Base-by-base conservation (phyloP, 2,329 filamentous ascomycete species). In the Xylaria sp. region DNA sequence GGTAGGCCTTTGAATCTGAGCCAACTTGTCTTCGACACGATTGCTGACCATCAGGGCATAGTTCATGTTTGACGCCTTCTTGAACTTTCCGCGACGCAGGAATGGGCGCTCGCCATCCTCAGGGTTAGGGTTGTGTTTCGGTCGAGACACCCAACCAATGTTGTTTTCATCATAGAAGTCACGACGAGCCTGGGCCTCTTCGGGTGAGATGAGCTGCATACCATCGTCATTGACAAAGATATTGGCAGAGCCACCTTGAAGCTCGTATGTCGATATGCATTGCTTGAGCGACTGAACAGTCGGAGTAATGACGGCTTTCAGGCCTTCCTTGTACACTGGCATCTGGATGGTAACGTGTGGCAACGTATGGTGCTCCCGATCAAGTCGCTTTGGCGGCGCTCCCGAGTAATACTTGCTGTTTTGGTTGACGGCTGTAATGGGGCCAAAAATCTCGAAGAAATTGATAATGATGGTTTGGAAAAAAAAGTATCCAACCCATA, bases 21-120 rank as follows among this genome's bases (percentile, higher is more conserved):
- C 78, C 3, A 93, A 83, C 80, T 89, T 91, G 58, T 93, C 91
- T 77, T 93, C 91, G 39, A 93, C 89, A 72, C 86, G 87, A 80
- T 86, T 89, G 34, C 88, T 90, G 67, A 91, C 84, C 84, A 90
- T 89, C 68, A 91, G 82, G 30, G 84, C 89, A 72, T 86, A 91
- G 81, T 91, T 91, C 89, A 91, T 91, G 82, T 91, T 91, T 67
- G 89, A 91, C 0, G 89, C 89, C 83, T 92, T 88, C 81, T 89
- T 88, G 81, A 89, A 89, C 82, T 91, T 91, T 75, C 89, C 89
- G 73, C 84, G 85, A 64, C 89, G 86, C 63, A 86, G 73, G 75
- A 89, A 90, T 10, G 82, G 81, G 13, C 80, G 78, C 55, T 83
- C 79, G 55, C 82, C 84, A 32, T 87, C 82, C 3, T 81, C 80